Conservation (phyloP, 1,284 basidiomycete genomes). For the Cryptococcus sp. region DNA sequence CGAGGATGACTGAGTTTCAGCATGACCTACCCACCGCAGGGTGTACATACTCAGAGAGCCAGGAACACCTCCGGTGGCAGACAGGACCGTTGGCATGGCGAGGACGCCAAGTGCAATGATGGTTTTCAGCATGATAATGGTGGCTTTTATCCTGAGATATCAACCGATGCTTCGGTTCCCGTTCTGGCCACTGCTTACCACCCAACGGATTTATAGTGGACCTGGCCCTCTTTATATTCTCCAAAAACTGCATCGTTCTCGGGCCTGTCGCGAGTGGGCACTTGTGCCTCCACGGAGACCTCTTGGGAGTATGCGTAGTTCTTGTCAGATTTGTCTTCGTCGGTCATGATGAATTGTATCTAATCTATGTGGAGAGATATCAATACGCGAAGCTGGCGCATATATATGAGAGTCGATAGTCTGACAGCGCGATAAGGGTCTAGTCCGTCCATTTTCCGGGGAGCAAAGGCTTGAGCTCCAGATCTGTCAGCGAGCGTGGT, state of each 20-base stretch:
- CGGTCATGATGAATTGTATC: slow-evolving; percentile 14
- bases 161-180: neutral
- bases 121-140: slow-evolving; percentile 32
- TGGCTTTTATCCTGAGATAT: slow-evolving; percentile 27
- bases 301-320: slow-evolving; percentile 3
- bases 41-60: slow-evolving; percentile 25
- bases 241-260: slow-evolving; percentile 34
- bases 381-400: neutral
- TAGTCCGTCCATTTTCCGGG: neutral
- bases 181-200: slow-evolving; percentile 20
- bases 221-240: slow-evolving; percentile 25
- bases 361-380: neutral
- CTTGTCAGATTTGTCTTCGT: slow-evolving; percentile 13
- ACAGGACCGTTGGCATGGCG: slow-evolving; percentile 23
- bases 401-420: too few relatives aligned
- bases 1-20: neutral
- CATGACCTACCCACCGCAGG: neutral
- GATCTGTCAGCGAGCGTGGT: too few relatives aligned
- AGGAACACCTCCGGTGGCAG: slow-evolving; percentile 25
- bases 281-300: neutral
- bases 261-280: neutral
- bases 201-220: slow-evolving; percentile 35
- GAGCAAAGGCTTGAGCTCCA: too few relatives aligned
- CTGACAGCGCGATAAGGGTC: neutral
- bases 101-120: slow-evolving; percentile 39